phyloP scores from a whole-genome alignment of 495 filamentous ascomycete species.

The Lindgomyces ingoldianus region DNA sequence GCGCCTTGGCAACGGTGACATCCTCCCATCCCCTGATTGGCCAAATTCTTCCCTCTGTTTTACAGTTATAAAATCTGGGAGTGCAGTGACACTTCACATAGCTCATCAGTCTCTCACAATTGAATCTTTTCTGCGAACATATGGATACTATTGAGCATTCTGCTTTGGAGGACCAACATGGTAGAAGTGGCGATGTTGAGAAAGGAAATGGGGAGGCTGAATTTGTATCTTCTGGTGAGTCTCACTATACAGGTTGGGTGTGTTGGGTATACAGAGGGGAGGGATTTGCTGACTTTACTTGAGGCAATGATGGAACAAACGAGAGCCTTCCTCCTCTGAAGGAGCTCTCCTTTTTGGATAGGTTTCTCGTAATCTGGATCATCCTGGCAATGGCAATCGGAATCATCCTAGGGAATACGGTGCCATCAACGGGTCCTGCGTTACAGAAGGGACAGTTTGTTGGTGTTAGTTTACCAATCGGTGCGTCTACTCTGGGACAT shows the following conservation, averaged over 20 bases:
- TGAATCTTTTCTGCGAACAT: not conserved
- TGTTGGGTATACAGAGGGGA: not conserved
- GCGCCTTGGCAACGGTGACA: constrained; percentile 20
- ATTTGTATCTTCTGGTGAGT: not conserved
- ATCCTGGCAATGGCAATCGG: constrained; percentile 81
- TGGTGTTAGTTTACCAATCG: constrained; percentile 76
- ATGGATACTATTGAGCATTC: constrained; percentile 25
- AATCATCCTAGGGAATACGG: constrained; percentile 79
- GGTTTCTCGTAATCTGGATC: constrained; percentile 82
- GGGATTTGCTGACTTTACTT: not conserved
- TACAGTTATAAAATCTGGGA: constrained; percentile 1
- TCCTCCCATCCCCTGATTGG: constrained; percentile 11
- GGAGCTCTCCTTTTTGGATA: constrained; percentile 67
- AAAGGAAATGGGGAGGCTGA: not conserved
- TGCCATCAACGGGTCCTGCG: constrained; percentile 59
- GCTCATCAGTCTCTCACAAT: not conserved
- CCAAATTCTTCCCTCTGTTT: not conserved
- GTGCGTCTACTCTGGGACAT: constrained; percentile 48
- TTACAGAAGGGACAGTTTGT: constrained; percentile 72
- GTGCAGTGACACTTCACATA: not conserved
- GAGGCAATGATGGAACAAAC: not conserved
- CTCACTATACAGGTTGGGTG: not conserved
- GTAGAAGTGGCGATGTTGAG: not conserved
- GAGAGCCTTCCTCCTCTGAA: constrained; percentile 49
- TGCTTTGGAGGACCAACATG: not conserved